A percentile compares a stretch with the other conserved stretches of the same genome.
Evolutionary conservation across 2,329 filamentous ascomycete species (phyloP).

Genomic region (Penicillium sp.): DNA sequence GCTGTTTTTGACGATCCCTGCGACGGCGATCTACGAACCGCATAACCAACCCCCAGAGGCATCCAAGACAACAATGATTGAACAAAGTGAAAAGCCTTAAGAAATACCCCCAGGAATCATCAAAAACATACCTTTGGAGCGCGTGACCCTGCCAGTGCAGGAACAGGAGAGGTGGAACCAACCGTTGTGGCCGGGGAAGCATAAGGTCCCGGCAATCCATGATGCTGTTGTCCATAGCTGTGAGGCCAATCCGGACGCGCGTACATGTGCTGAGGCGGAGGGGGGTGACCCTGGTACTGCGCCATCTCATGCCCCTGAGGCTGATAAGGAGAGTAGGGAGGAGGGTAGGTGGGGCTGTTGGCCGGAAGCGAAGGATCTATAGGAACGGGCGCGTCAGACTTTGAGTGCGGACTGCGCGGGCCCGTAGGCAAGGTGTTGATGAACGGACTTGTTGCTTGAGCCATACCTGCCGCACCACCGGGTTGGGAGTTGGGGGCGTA

Average conservation of each 20-base stretch:
- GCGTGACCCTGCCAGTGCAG: conserved; percentile 58
- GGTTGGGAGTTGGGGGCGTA: conserved; percentile 68
- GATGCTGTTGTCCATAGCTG: conserved; percentile 48
- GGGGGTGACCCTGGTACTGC: conserved; percentile 59
- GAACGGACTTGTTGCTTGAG: conserved; percentile 99
- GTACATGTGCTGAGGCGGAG: conserved; percentile 50
- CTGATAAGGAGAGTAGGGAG: conserved; percentile 83
- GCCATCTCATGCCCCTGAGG: conserved; percentile 82
- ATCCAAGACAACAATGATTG: conserved; percentile 33
- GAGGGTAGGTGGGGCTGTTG: conserved; percentile 86
- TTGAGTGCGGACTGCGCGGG: conserved; percentile 62
- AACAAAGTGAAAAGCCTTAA: conserved; percentile 29
- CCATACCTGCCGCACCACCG: conserved; percentile 84
- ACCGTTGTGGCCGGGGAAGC: conserved; percentile 57
- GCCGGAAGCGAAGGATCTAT: conserved; percentile 98
- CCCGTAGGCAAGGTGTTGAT: conserved; percentile 50
- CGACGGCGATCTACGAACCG: conserved; percentile 8
- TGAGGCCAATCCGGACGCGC: conserved; percentile 49
- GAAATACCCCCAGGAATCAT: conserved; percentile 36
- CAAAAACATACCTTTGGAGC: conserved; percentile 61
- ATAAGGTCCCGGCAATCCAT: conserved; percentile 51
- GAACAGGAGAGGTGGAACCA: conserved; percentile 59
- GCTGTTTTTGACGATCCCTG: conserved; percentile 28
- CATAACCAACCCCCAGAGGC: conserved; percentile 22
- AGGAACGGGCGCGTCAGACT: conserved; percentile 95